These are phyloP conservation scores for Trametes punicea DNA, from an alignment of 768 basidiomycete genomes.

Conservation along the genomic window DNA sequence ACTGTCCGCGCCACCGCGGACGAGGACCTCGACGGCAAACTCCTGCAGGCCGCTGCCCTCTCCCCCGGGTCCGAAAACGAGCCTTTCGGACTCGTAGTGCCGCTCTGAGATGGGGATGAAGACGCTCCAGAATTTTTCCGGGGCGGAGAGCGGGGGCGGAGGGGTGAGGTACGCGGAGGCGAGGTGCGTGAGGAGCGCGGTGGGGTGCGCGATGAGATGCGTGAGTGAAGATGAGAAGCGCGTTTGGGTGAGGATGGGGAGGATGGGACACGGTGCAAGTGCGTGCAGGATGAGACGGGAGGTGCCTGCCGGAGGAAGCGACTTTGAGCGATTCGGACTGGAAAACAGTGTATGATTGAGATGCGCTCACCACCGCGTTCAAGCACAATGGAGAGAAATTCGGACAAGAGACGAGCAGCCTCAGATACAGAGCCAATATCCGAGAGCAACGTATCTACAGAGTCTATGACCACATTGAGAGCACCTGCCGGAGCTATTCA, in stretches of 20 bases:
- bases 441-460: slow-evolving; percentile 59
- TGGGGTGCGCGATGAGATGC: slow-evolving; percentile 67
- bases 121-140: slow-evolving; percentile 77
- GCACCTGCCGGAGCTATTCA: slow-evolving; percentile 41
- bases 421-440: slow-evolving; percentile 55
- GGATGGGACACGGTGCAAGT: slow-evolving; percentile 44
- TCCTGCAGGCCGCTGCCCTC: slow-evolving; percentile 50
- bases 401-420: slow-evolving; percentile 49
- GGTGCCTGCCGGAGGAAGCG: slow-evolving; percentile 33
- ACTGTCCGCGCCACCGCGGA: slow-evolving; percentile 39
- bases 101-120: slow-evolving; percentile 70
- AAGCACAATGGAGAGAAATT: slow-evolving; percentile 43
- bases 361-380: slow-evolving; percentile 46
- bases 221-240: slow-evolving; percentile 62
- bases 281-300: slow-evolving; percentile 63
- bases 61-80: slow-evolving; percentile 53
- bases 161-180: slow-evolving; percentile 66
- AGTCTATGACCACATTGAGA: slow-evolving; percentile 69
- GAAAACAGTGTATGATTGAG: neutral
- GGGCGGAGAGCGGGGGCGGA: slow-evolving; percentile 56
- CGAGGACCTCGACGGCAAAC: slow-evolving; percentile 59
- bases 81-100: slow-evolving; percentile 50
- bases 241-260: slow-evolving; percentile 56
- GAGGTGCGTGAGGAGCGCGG: slow-evolving; percentile 64
- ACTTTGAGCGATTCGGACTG: neutral